phyloP scores from a whole-genome alignment of 1,284 basidiomycete species.

The Inonotus hispidus region DNA sequence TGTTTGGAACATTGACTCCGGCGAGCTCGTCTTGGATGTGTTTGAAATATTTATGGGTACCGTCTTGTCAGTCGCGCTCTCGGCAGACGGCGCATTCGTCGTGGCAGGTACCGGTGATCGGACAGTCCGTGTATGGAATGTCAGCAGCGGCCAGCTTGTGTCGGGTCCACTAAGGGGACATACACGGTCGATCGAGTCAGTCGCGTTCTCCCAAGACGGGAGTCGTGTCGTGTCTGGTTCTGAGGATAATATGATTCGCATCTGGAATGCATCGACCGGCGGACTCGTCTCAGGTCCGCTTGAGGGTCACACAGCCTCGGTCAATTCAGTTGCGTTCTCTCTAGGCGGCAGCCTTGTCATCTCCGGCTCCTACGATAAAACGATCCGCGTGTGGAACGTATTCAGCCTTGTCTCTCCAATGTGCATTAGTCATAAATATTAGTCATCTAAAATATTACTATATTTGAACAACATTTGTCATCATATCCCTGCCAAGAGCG shows the following conservation, averaged over 20 bases:
- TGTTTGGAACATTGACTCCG: conserved; percentile 13
- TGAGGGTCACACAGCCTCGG: conserved; percentile 35
- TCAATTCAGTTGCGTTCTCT: conserved; percentile 38
- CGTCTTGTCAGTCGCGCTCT: conserved; percentile 14
- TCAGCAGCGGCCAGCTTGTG: background rate
- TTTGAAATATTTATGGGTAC: conserved; percentile 6
- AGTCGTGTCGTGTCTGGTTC: conserved; percentile 5
- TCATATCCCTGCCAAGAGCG: too few relatives aligned
- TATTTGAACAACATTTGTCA: too few relatives aligned
- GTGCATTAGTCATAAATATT: too few relatives aligned
- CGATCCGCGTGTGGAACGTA: too few relatives aligned
- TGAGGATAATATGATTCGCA: background rate
- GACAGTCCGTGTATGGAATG: conserved; percentile 20
- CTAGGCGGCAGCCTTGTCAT: conserved; percentile 25
- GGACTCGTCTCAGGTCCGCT: conserved; percentile 26
- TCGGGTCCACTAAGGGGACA: background rate
- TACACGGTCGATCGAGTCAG: background rate
- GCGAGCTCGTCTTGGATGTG: background rate
- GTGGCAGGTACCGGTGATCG: conserved; percentile 10
- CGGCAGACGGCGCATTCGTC: conserved; percentile 10
- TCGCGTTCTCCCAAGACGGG: conserved; percentile 11
- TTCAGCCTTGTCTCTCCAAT: too few relatives aligned
- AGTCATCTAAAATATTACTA: too few relatives aligned
- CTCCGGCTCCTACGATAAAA: conserved; percentile 48
- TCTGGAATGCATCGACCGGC: background rate